Conservation (phyloP, 345 rosid species). For the Acer campestre region DNA sequence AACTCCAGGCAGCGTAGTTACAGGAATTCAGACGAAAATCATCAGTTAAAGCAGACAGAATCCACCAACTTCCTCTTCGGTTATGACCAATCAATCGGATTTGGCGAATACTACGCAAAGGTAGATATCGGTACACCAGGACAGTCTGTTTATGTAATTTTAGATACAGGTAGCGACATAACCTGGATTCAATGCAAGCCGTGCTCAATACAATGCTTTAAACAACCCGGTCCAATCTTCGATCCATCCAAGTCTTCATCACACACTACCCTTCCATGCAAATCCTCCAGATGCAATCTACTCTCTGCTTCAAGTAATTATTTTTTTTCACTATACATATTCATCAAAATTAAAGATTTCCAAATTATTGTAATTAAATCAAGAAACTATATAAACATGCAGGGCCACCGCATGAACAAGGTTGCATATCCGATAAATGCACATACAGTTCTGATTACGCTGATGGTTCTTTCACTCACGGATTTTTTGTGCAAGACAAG, state of each 20-base stretch:
- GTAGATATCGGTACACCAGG: constrained; percentile 32
- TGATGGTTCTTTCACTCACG: constrained; percentile 14
- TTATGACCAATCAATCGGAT: background rate
- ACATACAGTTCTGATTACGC: constrained; percentile 23
- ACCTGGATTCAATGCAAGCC: constrained; percentile 46
- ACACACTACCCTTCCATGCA: constrained; percentile 28
- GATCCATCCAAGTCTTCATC: constrained; percentile 30
- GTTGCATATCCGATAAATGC: constrained; percentile 27
- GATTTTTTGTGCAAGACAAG: background rate
- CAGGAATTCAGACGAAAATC: no score
- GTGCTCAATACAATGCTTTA: constrained; percentile 19
- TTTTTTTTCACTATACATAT: no score
- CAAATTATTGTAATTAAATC: background rate
- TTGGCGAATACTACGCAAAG: constrained; percentile 18
- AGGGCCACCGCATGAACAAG: background rate
- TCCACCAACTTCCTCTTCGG: background rate
- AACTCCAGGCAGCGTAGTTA: background rate
- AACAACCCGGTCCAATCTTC: constrained; percentile 27
- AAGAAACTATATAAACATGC: background rate
- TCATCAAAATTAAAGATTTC: background rate
- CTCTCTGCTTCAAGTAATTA: background rate
- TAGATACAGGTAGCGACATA: constrained; percentile 34
- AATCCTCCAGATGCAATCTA: background rate
- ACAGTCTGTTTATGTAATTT: constrained; percentile 10
- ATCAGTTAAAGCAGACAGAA: background rate